These are phyloP conservation scores for Puccinia brachypodii DNA, from an alignment of 1,284 basidiomycete species.

Conservation along the genomic window DNA sequence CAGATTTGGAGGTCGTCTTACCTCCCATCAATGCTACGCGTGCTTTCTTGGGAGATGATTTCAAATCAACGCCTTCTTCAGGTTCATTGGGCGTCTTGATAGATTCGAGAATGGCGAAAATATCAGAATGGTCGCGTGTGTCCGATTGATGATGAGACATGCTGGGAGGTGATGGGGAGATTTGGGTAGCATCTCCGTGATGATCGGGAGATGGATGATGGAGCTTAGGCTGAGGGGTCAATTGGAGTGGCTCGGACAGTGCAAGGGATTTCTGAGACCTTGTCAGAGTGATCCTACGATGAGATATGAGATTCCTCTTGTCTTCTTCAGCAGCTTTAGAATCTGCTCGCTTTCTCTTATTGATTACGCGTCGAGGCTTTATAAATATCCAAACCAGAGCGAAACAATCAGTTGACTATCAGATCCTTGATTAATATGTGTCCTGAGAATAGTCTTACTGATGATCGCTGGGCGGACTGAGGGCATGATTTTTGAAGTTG, in stretches of 20 bases:
- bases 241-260: not conserved
- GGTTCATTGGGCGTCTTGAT: not conserved
- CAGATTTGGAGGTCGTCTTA: not conserved
- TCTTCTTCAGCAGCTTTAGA: not conserved
- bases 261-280: not conserved
- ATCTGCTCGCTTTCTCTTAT: not conserved
- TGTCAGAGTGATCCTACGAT: conserved; percentile 6
- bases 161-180: not conserved
- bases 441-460: not conserved
- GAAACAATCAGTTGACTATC: not conserved
- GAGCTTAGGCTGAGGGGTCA: not conserved
- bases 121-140: conserved; percentile 23
- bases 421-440: not conserved
- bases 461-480: not conserved
- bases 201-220: not conserved
- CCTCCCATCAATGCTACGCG: conserved; percentile 5
- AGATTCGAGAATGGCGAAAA: conserved; percentile 33
- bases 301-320: not conserved
- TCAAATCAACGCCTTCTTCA: not conserved
- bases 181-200: no score
- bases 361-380: conserved; percentile 16
- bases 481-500: not conserved
- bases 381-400: not conserved
- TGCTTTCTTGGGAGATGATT: conserved; percentile 9
- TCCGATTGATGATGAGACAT: not conserved